Evolutionary conservation across 2,329 filamentous ascomycete species (phyloP), one percentile per base, ranked within the genome.

Genomic region (Lachnellula occidentalis): DNA sequence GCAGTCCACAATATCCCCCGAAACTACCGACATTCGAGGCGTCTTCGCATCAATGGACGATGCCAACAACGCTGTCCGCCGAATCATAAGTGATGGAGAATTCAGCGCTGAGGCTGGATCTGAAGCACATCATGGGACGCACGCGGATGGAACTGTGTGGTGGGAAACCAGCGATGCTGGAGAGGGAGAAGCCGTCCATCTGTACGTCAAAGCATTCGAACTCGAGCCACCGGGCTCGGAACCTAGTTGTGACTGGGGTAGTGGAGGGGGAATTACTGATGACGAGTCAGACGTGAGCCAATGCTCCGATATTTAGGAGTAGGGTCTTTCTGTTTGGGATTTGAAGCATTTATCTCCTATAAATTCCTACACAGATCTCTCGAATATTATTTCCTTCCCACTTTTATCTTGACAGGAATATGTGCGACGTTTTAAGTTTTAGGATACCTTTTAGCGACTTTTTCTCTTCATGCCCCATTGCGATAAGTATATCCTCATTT

Each of bases 191-290:
- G n/a, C 12, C 3, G 43, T 22, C 17, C 14, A 15, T 14, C 5
- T 45, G 15, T 45, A 24, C 8, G 43, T 45, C 43, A 45, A 45
- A 24, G 14, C 19, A n/a, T 45, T 19, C 9, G 43, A 45, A 45
- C 21, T 45, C 7, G 14, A 24, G 21, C 21, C 21, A 14, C 21
- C 43, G 12, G 43, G 43, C 12, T 45, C 43, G 43, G 43, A 45
- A 24, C 4, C 22, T 24, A 21, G 11, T 22, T 45, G 43, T 24
- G 43, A 45, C 15, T 45, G 43, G 43, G 43, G 27, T 15, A 45
- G 27, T 45, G 54, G 85, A 54, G 22, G 65, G 58, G 1, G 74
- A 74, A 48, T 75, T 71, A 31, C 27, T 31, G 34, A 82, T 55
- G 7, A 80, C 58, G 54, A 65, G 70, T 60, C 66, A 17, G 27